A percentile compares a stretch with the other conserved stretches of the same genome.
phyloP scores from a whole-genome alignment of 1,284 basidiomycete species.

The Stygiomarasmius scandens region DNA sequence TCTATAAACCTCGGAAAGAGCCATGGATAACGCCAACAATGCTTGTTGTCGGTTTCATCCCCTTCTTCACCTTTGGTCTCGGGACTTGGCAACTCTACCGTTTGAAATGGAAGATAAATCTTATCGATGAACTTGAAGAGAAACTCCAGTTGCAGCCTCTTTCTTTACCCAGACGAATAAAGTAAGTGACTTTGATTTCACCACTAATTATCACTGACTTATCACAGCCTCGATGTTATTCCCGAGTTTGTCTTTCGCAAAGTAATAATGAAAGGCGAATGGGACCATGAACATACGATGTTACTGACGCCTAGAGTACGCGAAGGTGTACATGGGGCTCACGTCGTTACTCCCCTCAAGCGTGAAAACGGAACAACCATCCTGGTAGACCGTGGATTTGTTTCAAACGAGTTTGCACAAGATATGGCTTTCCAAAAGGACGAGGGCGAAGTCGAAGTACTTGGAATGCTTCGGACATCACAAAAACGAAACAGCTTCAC shows the following conservation, averaged over 20 bases:
- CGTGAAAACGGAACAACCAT: conserved; percentile 80
- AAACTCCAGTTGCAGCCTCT: conserved; percentile 86
- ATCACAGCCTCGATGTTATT: conserved; percentile 62
- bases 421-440: conserved; percentile 38
- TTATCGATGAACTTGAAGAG: conserved; percentile 94
- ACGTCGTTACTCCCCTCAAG: conserved; percentile 84
- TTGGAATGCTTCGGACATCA: conserved; percentile 77
- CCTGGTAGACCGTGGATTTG: conserved; percentile 91
- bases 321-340: conserved; percentile 86
- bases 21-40: conserved; percentile 74
- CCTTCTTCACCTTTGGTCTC: conserved; percentile 88
- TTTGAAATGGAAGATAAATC: conserved; percentile 91
- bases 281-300: conserved; percentile 79
- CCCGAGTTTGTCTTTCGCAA: conserved; percentile 89
- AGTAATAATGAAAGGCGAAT: conserved; percentile 77
- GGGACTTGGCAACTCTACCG: conserved; percentile 94
- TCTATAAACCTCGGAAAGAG: conserved; percentile 59
- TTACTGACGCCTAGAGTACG: conserved; percentile 85
- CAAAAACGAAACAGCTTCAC: conserved; percentile 80
- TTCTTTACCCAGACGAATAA: conserved; percentile 81
- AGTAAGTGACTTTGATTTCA: conserved; percentile 56
- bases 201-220: conserved; percentile 15
- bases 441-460: conserved; percentile 62
- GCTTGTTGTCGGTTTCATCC: conserved; percentile 83
- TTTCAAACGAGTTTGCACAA: conserved; percentile 63